phyloP scores from a whole-genome alignment of 768 basidiomycete genomes.

The Tricholoma flavovirens region DNA sequence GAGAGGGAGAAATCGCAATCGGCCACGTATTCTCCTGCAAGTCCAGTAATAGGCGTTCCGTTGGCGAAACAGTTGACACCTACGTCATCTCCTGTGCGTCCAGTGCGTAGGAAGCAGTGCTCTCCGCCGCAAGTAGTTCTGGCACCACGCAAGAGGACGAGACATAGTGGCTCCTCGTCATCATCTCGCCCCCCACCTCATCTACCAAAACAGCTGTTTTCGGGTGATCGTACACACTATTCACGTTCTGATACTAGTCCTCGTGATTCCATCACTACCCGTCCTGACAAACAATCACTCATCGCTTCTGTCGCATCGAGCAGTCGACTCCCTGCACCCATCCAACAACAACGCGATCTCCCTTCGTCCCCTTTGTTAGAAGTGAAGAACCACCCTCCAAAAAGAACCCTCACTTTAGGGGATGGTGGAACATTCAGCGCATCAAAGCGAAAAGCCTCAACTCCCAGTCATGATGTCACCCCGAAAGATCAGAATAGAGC shows the following conservation, averaged over 20 bases:
- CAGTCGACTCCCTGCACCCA: not conserved
- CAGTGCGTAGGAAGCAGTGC: not conserved
- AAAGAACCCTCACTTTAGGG: not conserved
- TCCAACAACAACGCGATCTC: not conserved
- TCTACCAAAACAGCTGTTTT: slow-evolving; percentile 5
- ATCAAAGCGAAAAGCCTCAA: not conserved
- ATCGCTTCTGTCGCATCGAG: not conserved
- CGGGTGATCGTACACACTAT: slow-evolving; percentile 12
- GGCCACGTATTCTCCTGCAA: not conserved
- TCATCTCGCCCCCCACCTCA: slow-evolving; percentile 4
- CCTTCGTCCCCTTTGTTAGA: slow-evolving; percentile 8
- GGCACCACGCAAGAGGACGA: slow-evolving; percentile 1
- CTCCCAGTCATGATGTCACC: not conserved
- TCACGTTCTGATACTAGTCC: slow-evolving; percentile 1
- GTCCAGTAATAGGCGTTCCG: slow-evolving; percentile 1
- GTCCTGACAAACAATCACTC: not conserved
- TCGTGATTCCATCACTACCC: not conserved
- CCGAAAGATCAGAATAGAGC: not conserved
- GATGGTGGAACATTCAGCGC: not conserved
- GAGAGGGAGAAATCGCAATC: not conserved
- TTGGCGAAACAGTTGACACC: slow-evolving; percentile 17
- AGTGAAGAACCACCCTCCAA: slow-evolving; percentile 5
- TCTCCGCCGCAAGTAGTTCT: slow-evolving; percentile 1
- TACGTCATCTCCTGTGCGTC: slow-evolving; percentile 14
- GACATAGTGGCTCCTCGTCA: not conserved